phyloP scores from a whole-genome alignment of 805 yeast species.

The Yueomyces sinensis region DNA sequence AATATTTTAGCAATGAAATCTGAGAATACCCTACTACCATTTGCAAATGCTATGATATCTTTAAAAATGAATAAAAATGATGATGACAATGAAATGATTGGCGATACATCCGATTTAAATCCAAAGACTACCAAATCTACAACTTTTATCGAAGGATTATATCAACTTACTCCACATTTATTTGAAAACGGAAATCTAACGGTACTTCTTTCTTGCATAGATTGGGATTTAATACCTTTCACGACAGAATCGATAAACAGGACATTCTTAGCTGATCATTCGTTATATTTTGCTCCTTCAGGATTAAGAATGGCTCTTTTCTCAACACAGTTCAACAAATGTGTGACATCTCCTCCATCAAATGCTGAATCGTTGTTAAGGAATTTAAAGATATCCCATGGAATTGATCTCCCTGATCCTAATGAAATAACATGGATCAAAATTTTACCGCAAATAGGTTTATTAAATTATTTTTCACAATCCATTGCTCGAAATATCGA shows the following conservation, averaged over 20 bases:
- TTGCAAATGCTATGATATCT: constrained; percentile 33
- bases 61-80: constrained; percentile 5
- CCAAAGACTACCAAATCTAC: neutral
- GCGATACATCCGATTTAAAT: neutral
- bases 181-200: constrained; percentile 33
- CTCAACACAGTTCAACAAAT: constrained; percentile 17
- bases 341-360: constrained; percentile 29
- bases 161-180: constrained; percentile 36
- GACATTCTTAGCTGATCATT: constrained; percentile 21
- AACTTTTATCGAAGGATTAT: constrained; percentile 22
- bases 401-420: constrained; percentile 14
- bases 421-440: constrained; percentile 44
- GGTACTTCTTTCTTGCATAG: constrained; percentile 23
- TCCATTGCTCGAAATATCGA: constrained; percentile 42
- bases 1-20: constrained; percentile 21
- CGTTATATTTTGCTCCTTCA: constrained; percentile 40
- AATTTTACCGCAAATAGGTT: constrained; percentile 53
- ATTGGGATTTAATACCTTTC: constrained; percentile 24
- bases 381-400: constrained; percentile 28
- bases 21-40: constrained; percentile 30
- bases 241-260: constrained; percentile 12
- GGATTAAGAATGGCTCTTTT: constrained; percentile 38
- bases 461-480: constrained; percentile 57
- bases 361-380: constrained; percentile 27
- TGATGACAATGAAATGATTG: neutral